These are phyloP conservation scores for Phytophthora sp. DNA, from an alignment of 352 stramenopile genomes.

Conservation along the genomic window DNA sequence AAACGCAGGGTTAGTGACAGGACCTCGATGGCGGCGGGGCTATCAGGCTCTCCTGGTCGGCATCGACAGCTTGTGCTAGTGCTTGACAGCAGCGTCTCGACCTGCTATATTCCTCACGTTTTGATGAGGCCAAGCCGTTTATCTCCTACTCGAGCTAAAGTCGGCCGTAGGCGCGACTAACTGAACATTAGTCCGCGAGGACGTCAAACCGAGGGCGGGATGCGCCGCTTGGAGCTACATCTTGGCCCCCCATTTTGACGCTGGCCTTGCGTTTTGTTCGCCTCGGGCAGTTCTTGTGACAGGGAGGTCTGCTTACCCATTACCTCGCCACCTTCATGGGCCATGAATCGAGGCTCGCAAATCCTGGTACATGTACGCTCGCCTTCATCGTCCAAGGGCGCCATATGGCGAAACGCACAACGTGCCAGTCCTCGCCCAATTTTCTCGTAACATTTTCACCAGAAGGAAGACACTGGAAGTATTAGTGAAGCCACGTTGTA, in stretches of 20 bases:
- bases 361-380: background rate
- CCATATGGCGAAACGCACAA: background rate
- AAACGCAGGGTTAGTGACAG: constrained; percentile 14
- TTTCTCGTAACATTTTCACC: too few relatives aligned
- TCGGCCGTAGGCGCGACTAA: background rate
- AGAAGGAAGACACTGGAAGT: too few relatives aligned
- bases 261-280: constrained; percentile 6
- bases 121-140: too few relatives aligned
- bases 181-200: background rate
- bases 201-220: too few relatives aligned
- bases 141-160: too few relatives aligned
- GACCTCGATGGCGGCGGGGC: background rate
- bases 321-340: too few relatives aligned
- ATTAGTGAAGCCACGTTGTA: too few relatives aligned
- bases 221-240: too few relatives aligned
- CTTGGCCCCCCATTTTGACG: background rate
- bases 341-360: too few relatives aligned
- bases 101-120: background rate
- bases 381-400: background rate
- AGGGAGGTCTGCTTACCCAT: constrained; percentile 16
- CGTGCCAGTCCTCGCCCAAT: too few relatives aligned
- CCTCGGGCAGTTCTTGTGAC: constrained; percentile 15
- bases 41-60: background rate
- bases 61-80: background rate
- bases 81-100: background rate